Base-by-base conservation (phyloP, 345 rosid species). In the Eucalyptus shirleyi region DNA sequence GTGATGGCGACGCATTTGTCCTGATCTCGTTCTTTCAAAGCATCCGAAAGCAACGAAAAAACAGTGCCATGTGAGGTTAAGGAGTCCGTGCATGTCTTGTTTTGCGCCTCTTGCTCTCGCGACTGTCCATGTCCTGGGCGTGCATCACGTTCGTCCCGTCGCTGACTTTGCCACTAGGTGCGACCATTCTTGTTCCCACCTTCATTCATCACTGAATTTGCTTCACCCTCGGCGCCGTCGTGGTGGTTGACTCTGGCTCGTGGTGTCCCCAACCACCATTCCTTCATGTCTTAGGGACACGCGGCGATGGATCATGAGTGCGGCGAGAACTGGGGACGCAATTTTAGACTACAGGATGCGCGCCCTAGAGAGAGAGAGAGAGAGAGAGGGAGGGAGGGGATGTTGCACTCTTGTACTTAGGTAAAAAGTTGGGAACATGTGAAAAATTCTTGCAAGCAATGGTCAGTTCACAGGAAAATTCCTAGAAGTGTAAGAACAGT, bases 301-400 rank as follows among this genome's bases (percentile, higher is more conserved):
- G 62, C 28, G 60, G 60, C 28, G 12, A 9, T 56, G 62, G 62
- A 56, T 24, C 62, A 56, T 56, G 30, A 10, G 62, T 56, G 62
- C 6, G 14, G 24, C 30, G 62, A 24, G 13, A 56, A 56, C 12
- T 10, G 14, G 62, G 62, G 62, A 56, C 12, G 13, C 62, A 14
- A 56, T 24, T 56, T 24, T 56, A 56, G 62, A 56, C 62, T 56
- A 1, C 13, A 56, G 62, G 62, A 56, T 56, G 3, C 13, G 1
- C 14, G 13, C 26, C 59, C 59, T 4, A 53, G 12, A 45, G 49
- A 45, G 60, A 55, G 60, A 55, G 45, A 7, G 12, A 56, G 59
- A 21, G 59, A 21, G 59, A 2, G 59, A 21, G 26, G 0, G 59
- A 7, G 24, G 1, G 59, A 1, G 6, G 30, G 30, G 62, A 23